Evolutionary conservation across 345 rosid species (phyloP), one percentile per base, ranked within the genome.

Genomic region (Clarkia xantiana): DNA sequence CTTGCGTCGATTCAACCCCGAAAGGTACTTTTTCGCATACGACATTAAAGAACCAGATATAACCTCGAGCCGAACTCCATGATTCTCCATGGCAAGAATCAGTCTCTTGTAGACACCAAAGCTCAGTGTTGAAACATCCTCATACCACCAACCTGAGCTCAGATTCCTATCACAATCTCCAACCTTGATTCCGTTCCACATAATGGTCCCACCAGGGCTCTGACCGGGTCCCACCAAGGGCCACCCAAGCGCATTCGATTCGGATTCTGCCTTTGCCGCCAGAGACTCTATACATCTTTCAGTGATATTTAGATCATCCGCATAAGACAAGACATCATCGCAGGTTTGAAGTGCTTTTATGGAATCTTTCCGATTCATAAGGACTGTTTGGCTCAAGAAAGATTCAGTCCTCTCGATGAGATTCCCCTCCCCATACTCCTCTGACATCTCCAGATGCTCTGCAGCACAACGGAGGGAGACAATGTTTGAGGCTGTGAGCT

Each of bases 391-490:
- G 14, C 61, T 73, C 14, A 90, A 75, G 45, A 81, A 83, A 55
- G 13, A 71, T 61, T 86, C 97, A 0, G 94, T 73, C 58, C 69
- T 84, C 20, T 49, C 12, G 14, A 86, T 76, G 68, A 90, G 94
- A 62, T 90, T 90, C 47, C 72, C 69, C 41, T 74, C 86, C 38
- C 82, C 82, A 11, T 68, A 77, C 18, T 79, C 82, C 40, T 90
- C 94, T 11, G 47, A 76, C 96, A 90, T 90, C 17, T 59, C 70
- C 29, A 90, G 84, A 70, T 79, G 83, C 76, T 86, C 96, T 4
- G 94, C 86, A 11, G 93, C 94, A 46, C 97, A 90, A 57, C 94
- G 69, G 10, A 83, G 88, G 47, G 75, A 63, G 20, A 79, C 84
- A 2, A 81, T 59, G 52, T 79, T 90, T 43, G 53, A 49, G 20